A percentile compares a stretch with the other conserved stretches of the same genome.
Conservation (phyloP, 768 basidiomycete species). For the Calocera viscosa region DNA sequence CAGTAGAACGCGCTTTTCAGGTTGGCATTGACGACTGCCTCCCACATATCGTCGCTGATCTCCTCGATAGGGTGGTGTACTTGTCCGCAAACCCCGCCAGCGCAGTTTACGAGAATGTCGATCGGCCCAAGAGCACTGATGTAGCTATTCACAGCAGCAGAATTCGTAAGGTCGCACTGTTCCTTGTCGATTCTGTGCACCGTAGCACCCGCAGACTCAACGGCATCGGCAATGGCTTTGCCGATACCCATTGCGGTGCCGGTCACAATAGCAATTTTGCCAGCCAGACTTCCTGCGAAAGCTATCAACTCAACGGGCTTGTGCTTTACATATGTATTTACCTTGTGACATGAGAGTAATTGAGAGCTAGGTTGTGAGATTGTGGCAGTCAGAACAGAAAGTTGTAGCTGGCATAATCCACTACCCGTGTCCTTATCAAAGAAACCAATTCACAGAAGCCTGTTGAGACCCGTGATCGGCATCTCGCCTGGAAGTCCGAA, state of each 20-base stretch:
- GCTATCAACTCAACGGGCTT: background rate
- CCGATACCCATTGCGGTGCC: conserved; percentile 1
- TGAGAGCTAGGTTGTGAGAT: background rate
- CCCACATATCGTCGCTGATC: background rate
- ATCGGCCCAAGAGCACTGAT: background rate
- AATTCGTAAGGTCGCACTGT: background rate
- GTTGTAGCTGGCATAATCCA: background rate
- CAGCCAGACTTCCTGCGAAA: background rate
- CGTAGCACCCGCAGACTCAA: background rate
- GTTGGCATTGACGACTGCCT: background rate
- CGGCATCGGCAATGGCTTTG: background rate
- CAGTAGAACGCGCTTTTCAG: background rate
- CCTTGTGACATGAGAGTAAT: background rate
- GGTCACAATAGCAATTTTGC: background rate
- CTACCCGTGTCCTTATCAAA: background rate
- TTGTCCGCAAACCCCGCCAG: background rate
- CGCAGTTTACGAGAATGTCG: conserved; percentile 5
- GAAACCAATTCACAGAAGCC: background rate
- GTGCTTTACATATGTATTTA: too few species aligned
- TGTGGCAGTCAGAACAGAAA: background rate
- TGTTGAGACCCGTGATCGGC: conserved; percentile 6
- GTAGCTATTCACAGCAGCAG: background rate
- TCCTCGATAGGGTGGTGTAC: conserved; percentile 1
- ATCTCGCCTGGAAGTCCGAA: background rate
- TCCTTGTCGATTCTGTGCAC: conserved; percentile 1